Base-by-base conservation (phyloP, 23 red algal species). In the Cyanidium caldarium region DNA sequence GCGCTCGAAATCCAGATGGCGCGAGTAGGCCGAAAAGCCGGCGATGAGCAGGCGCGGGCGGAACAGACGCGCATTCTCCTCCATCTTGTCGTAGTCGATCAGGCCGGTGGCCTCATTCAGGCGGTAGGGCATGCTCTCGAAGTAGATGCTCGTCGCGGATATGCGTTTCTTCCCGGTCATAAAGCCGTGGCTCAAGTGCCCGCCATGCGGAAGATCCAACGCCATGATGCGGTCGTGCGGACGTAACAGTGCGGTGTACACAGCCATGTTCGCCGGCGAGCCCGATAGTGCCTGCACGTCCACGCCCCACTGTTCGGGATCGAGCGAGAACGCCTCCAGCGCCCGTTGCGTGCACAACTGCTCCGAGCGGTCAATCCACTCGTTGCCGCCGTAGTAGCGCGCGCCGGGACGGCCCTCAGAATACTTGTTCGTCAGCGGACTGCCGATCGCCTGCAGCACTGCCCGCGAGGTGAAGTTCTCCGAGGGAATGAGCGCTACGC, bases 91-190 rank as follows among this genome's bases (percentile, higher is more conserved):
- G 34, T 98, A 98, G 75, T 98, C 92, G 45, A 98, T 98, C 3
- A 80, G 15, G 0, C 92, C 92, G 66, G 84, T 77, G 30, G 35
- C 42, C 61, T 98, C 92, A 58, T 98, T 80, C 28, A 98, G 77
- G 40, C 92, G 84, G 72, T 98, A 98, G 1, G 92, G 92, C 92
- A 98, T 98, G 30, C 83, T 87, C 42, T 98, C 92, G 58, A 98
- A 98, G 78, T 88, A 98, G 0, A 98, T 80, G 57, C 82, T 87
- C 20, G 92, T 89, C 23, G 92, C 92, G 26, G 70, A 80, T 0
- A 98, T 83, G 15, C 70, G 46, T 25, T 75, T 75, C 42, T 75
- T 75, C 2, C 35, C 38, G 19, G 70, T 75, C 70, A 75, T 75
- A 46, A 75, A 75, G 0, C 70, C 70, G 58, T 75, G 70, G n/a